These are phyloP conservation scores for Antarctomyces pellizariae DNA, from an alignment of 495 filamentous ascomycete species.

Conservation along the genomic window DNA sequence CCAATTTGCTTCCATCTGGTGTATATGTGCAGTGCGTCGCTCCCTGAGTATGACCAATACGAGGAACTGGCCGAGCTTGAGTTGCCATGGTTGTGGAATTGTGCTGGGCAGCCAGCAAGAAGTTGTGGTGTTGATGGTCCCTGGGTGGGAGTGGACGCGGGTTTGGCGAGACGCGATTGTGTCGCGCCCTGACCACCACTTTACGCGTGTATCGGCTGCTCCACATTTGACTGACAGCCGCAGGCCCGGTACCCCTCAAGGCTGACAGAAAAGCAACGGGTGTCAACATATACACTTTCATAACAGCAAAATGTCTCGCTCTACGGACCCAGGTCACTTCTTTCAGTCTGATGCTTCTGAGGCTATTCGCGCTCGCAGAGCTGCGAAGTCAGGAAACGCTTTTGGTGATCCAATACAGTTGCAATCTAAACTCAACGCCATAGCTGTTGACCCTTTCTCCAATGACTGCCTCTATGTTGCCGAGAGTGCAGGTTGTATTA, in stretches of 20 bases:
- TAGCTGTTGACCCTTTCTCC: conserved; percentile 40
- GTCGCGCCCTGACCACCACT: conserved; percentile 6
- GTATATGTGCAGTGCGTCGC: conserved; percentile 30
- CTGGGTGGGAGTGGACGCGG: conserved; percentile 4
- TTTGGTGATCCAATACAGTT: conserved; percentile 61
- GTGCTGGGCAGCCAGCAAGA: conserved; percentile 1
- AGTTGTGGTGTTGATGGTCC: conserved; percentile 3
- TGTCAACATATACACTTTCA: neutral
- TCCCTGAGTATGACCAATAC: conserved; percentile 29
- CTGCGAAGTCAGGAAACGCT: conserved; percentile 58
- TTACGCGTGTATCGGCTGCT: conserved; percentile 7
- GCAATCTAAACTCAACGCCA: conserved; percentile 66
- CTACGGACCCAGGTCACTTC: conserved; percentile 48
- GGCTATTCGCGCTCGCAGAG: conserved; percentile 42
- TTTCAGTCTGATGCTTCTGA: conserved; percentile 74
- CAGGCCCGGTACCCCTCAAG: neutral
- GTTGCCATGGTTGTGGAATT: conserved; percentile 19
- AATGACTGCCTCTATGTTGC: conserved; percentile 47
- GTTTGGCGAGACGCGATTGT: too few relatives aligned
- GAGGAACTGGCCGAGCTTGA: conserved; percentile 20
- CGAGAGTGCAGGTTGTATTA: conserved; percentile 57
- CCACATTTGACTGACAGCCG: neutral
- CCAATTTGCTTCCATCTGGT: conserved; percentile 28
- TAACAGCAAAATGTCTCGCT: conserved; percentile 30
- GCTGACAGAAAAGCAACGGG: too few relatives aligned